Evolutionary conservation across 2,329 filamentous ascomycete genomes (phyloP), one percentile per base, ranked within the genome.

Genomic region (Sclerotinia trifoliorum): DNA sequence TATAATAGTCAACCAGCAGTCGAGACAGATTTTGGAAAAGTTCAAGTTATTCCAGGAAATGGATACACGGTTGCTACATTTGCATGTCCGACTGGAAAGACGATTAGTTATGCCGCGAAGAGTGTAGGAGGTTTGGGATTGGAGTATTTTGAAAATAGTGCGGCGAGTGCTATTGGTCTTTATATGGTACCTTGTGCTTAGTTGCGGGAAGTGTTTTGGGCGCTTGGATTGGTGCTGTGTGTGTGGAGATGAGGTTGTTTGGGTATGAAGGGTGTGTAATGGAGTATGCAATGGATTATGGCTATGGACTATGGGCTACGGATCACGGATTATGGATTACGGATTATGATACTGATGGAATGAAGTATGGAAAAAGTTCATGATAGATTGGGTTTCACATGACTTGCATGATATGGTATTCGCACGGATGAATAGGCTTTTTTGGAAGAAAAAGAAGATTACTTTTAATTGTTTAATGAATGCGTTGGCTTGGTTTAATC

Each of bases 81-180:
- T 74, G 74, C 78, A 17, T 90, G 88, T 74, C 82, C 83, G 0
- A 83, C 82, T 56, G 86, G 85, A 2, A 64, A 84, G 75, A 80
- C 80, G 19, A 77, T 89, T 21, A 79, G 78, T 3, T 85, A 83
- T 72, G 79, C 85, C 79, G 81, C 90, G 72, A 81, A 79, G 60
- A 79, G 81, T 61, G 79, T 79, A 7, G 84, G 83, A 3, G 80
- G 79, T 70, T 85, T 86, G 52, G 76, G 80, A 55, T 77, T 91
- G 52, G 78, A 84, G 65, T 91, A 84, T 78, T 89, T 90, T 80
- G 83, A 91, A 78, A 86, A 90, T 75, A 89, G 80, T 73, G 88
- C 88, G 72, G 79, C 79, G 2, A 78, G 77, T 54, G 79, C 80
- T 24, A 76, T 81, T 65, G 80, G 80, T 11, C 68, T 81, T 70